These are phyloP conservation scores for Colletotrichum karsti DNA, from an alignment of 2,329 filamentous ascomycete genomes.

Conservation along the genomic window DNA sequence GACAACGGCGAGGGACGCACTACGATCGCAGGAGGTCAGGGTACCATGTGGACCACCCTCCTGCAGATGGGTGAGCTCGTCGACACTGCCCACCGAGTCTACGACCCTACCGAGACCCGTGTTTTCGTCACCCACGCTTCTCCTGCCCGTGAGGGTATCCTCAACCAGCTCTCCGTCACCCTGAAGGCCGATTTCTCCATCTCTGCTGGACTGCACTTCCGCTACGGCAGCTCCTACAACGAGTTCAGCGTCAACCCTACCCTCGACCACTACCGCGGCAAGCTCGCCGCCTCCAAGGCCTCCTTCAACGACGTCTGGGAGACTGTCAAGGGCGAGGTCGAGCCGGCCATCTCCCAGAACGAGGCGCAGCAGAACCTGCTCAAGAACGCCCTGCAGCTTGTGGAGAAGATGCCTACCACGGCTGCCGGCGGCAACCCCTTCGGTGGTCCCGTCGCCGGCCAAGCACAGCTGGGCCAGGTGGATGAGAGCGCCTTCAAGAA, in stretches of 20 bases:
- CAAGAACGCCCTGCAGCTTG: constrained; percentile 88
- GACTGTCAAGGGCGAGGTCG: constrained; percentile 94
- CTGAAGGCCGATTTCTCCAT: constrained; percentile 98
- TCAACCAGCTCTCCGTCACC: constrained; percentile 97
- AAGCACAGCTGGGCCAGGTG: constrained; percentile 81
- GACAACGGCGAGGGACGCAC: constrained; percentile 98
- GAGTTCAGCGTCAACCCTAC: constrained; percentile 99
- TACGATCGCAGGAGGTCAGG: constrained; percentile 96
- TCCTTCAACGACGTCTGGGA: constrained; percentile 99
- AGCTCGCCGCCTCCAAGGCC: constrained; percentile 96
- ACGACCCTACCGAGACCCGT: constrained; percentile 96
- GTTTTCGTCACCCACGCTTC: constrained; percentile 98
- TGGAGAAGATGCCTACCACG: constrained; percentile 97
- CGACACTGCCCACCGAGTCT: constrained; percentile 97
- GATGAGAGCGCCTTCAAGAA: constrained; percentile 99
- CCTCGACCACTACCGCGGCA: constrained; percentile 96
- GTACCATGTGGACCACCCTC: constrained; percentile 99
- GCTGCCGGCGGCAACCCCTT: constrained; percentile 98
- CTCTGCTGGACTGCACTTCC: constrained; percentile 96
- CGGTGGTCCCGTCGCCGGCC: constrained; percentile 81
- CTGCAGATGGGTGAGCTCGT: constrained; percentile 98
- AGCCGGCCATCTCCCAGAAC: constrained; percentile 92
- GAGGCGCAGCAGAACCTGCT: constrained; percentile 93
- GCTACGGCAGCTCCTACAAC: constrained; percentile 99
- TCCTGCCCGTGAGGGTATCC: constrained; percentile 91